These are phyloP conservation scores for Poteriospumella lacustris DNA, from an alignment of 108 stramenopile genomes.

Conservation along the genomic window DNA sequence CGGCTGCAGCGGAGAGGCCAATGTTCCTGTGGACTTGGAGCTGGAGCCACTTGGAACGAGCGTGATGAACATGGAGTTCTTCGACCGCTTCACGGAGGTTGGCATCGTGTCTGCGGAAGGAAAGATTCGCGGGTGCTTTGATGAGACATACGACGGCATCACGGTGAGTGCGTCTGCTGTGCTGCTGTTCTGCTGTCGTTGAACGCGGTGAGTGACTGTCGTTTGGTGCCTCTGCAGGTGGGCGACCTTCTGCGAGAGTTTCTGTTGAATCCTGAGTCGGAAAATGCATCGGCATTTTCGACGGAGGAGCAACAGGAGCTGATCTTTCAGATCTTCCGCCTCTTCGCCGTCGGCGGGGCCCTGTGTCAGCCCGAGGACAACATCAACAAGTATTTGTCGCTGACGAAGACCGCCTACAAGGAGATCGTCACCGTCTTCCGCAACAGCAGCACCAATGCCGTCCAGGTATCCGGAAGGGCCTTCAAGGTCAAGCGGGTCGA, in stretches of 20 bases:
- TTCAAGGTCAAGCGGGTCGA: not conserved
- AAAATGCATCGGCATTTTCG: slow-evolving; percentile 10
- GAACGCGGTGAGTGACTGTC: not conserved
- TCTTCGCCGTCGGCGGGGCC: slow-evolving; percentile 27
- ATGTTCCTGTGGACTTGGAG: not conserved
- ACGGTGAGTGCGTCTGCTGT: not conserved
- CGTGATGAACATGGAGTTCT: not conserved
- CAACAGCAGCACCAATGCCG: not conserved
- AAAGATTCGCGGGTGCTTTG: not conserved
- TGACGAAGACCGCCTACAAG: not conserved
- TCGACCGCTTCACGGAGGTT: not conserved
- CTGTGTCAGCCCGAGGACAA: slow-evolving; percentile 30
- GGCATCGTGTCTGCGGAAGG: not conserved
- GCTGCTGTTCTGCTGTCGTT: not conserved
- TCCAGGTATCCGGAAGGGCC: not conserved
- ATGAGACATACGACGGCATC: not conserved
- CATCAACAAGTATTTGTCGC: not conserved
- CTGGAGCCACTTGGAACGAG: not conserved
- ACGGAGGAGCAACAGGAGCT: slow-evolving; percentile 14
- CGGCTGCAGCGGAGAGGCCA: not conserved
- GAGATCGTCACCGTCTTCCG: not conserved
- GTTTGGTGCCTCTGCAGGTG: not conserved
- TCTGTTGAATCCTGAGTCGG: slow-evolving; percentile 29
- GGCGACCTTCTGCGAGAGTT: slow-evolving; percentile 28
- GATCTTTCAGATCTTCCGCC: slow-evolving; percentile 22